A percentile compares a stretch with the other conserved stretches of the same genome.
phyloP scores from a whole-genome alignment of 1,284 basidiomycete species.

The Vanrija sp. region DNA sequence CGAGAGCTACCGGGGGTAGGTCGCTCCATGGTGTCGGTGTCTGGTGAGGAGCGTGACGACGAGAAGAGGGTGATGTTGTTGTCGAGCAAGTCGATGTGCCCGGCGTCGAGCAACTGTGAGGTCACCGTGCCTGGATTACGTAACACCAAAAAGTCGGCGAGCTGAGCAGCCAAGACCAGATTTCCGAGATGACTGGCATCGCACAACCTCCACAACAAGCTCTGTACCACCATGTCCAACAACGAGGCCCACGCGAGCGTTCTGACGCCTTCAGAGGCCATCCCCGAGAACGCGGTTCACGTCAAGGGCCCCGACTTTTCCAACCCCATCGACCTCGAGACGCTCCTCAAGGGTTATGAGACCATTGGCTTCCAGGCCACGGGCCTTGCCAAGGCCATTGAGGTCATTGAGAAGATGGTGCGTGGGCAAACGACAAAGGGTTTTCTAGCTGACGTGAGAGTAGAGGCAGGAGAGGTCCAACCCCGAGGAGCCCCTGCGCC shows the following conservation, averaged over 20 bases:
- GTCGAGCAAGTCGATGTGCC: neutral
- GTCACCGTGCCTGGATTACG: neutral
- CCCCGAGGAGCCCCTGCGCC: constrained; percentile 52
- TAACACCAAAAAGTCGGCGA: neutral
- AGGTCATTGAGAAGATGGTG: constrained; percentile 49
- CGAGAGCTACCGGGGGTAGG: constrained; percentile 1
- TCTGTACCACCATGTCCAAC: constrained; percentile 15
- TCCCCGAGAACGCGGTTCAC: constrained; percentile 66
- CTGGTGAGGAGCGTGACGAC: neutral
- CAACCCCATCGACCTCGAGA: constrained; percentile 61
- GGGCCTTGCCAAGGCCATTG: constrained; percentile 78
- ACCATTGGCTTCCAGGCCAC: constrained; percentile 95
- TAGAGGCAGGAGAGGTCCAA: constrained; percentile 26
- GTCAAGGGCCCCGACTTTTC: constrained; percentile 89
- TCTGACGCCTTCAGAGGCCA: constrained; percentile 69
- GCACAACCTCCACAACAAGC: neutral
- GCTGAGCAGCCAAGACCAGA: no score
- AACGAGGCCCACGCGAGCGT: constrained; percentile 58
- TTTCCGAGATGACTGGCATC: neutral
- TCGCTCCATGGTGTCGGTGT: neutral
- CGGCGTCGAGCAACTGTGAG: no score
- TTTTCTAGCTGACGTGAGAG: neutral
- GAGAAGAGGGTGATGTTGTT: neutral
- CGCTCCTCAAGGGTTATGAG: constrained; percentile 74
- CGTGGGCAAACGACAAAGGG: constrained; percentile 17